A percentile compares a stretch with the other conserved stretches of the same genome.
phyloP scores from a whole-genome alignment of 2,329 filamentous ascomycete genomes.

The Ophiostoma australiae region DNA sequence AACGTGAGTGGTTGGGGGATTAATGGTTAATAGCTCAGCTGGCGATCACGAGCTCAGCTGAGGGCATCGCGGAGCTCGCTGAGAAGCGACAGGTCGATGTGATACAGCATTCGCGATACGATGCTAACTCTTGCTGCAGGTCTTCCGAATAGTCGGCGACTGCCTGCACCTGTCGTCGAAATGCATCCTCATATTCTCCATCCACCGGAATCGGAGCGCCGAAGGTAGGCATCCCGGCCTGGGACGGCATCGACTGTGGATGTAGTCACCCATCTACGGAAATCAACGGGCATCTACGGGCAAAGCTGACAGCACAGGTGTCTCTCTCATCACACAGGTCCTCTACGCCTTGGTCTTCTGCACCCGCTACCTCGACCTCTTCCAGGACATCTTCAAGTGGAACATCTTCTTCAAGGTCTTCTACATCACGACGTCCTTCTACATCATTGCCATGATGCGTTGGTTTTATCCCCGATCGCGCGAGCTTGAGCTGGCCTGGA shows the following conservation, averaged over 20 bases:
- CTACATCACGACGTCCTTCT: constrained; percentile 78
- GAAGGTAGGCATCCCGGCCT: constrained; percentile 52
- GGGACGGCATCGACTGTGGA: background rate
- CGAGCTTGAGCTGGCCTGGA: constrained; percentile 91
- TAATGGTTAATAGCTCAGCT: background rate
- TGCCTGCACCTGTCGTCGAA: constrained; percentile 81
- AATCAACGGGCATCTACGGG: background rate
- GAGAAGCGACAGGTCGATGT: constrained; percentile 14
- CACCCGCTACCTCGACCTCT: constrained; percentile 81
- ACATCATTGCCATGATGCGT: constrained; percentile 85
- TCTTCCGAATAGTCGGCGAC: constrained; percentile 76
- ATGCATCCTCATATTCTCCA: constrained; percentile 83
- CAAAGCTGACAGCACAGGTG: constrained; percentile 47
- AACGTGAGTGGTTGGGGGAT: background rate
- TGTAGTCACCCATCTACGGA: background rate
- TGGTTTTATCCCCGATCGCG: constrained; percentile 80
- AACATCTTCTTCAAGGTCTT: constrained; percentile 84
- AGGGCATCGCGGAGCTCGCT: background rate
- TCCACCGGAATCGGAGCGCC: constrained; percentile 80
- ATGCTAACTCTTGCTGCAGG: constrained; percentile 34
- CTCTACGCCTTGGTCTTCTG: constrained; percentile 84
- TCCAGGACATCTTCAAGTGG: constrained; percentile 55
- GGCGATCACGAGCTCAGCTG: background rate
- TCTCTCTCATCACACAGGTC: constrained; percentile 85
- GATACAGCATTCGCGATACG: background rate